phyloP scores from a whole-genome alignment of 225 moss, liverwort and hornwort genomes.

The Anthoceros angustus region DNA sequence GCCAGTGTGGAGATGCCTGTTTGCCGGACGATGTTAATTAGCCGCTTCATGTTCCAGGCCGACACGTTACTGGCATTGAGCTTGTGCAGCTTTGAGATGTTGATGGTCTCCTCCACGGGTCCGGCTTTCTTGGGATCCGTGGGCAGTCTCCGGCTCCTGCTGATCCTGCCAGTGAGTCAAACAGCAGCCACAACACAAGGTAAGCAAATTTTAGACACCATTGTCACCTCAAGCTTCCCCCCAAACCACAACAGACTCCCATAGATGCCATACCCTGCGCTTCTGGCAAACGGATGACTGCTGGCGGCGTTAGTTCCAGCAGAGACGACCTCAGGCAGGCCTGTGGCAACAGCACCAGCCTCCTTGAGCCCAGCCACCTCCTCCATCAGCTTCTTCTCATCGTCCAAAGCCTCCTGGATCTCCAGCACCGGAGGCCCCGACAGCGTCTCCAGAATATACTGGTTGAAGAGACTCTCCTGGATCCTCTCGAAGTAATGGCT shows the following conservation, averaged over 20 bases:
- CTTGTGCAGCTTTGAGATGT: conserved; percentile 40
- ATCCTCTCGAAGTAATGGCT: conserved; percentile 83
- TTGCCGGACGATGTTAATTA: conserved; percentile 47
- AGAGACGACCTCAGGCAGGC: conserved; percentile 23
- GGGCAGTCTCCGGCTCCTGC: neutral
- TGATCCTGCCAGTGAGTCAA: conserved; percentile 17
- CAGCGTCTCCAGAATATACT: conserved; percentile 72
- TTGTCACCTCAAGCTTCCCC: too few relatives aligned
- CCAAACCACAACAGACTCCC: too few relatives aligned
- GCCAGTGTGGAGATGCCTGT: conserved; percentile 58
- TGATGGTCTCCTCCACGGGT: conserved; percentile 19
- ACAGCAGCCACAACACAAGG: conserved; percentile 8
- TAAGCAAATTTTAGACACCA: conserved; percentile 5
- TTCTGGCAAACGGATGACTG: neutral
- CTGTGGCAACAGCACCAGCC: conserved; percentile 61
- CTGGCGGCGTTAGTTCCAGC: conserved; percentile 2
- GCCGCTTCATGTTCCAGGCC: conserved; percentile 95
- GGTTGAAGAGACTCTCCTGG: conserved; percentile 84
- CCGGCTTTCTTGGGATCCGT: conserved; percentile 11
- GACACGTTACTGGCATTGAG: conserved; percentile 69
- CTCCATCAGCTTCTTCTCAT: conserved; percentile 54
- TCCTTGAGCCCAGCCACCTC: conserved; percentile 53
- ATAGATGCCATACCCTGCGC: neutral
- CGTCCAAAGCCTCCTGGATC: conserved; percentile 12
- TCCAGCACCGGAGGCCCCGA: conserved; percentile 49